A percentile compares a stretch with the other conserved stretches of the same genome.
These are phyloP conservation scores for Trichopus zeylanicus DNA, from an alignment of 116 monocot species.

Conservation along the genomic window DNA sequence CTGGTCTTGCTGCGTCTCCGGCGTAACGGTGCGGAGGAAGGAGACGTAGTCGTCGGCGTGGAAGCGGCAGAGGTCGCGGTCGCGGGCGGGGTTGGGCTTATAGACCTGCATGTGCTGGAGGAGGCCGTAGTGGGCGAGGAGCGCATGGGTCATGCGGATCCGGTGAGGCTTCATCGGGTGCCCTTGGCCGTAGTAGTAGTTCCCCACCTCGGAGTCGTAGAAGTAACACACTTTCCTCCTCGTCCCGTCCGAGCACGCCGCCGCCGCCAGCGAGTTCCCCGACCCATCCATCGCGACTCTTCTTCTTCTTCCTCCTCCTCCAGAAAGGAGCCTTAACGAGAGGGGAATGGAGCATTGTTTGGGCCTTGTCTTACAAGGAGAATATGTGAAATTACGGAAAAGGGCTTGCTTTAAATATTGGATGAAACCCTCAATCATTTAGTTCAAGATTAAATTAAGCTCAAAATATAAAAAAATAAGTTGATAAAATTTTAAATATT, in stretches of 20 bases:
- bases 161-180: background rate
- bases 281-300: too few relatives aligned
- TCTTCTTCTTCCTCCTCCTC: too few relatives aligned
- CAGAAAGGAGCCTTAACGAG: too few relatives aligned
- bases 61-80: background rate
- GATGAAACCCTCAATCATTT: too few relatives aligned
- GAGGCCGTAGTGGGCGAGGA: background rate
- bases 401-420: too few relatives aligned
- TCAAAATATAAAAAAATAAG: too few relatives aligned
- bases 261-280: background rate
- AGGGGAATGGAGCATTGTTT: too few relatives aligned
- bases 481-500: too few relatives aligned
- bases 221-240: background rate
- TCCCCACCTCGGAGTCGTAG: background rate
- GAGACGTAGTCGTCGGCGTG: slow-evolving; percentile 1
- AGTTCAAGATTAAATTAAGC: too few relatives aligned
- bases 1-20: too few relatives aligned
- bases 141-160: background rate
- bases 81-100: background rate
- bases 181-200: background rate
- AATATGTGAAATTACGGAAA: too few relatives aligned
- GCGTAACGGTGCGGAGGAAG: background rate
- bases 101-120: background rate
- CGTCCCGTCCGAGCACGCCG: background rate
- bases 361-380: too few relatives aligned